A percentile compares a stretch with the other conserved stretches of the same genome.
Conservation (phyloP, 1,139 yeast species). For the Protomyces lactucae-debilis region DNA sequence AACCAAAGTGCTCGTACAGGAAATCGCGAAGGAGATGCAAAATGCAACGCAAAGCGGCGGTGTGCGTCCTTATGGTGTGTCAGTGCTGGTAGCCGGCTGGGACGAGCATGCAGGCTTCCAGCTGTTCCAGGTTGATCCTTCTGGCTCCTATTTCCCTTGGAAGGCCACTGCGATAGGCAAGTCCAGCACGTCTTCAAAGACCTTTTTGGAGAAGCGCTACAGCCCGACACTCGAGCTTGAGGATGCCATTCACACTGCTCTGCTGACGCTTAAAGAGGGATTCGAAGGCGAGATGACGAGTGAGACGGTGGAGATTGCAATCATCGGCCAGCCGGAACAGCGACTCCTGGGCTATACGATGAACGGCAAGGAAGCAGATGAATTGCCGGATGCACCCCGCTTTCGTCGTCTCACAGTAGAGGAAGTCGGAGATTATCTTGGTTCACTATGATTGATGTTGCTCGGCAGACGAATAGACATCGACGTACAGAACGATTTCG, state of each 20-base stretch:
- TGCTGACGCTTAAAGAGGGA: constrained; percentile 88
- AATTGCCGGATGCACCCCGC: constrained; percentile 73
- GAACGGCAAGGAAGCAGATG: constrained; percentile 51
- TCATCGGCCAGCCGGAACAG: constrained; percentile 43
- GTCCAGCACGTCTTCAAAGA: constrained; percentile 89
- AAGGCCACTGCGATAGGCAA: constrained; percentile 98
- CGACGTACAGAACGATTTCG: no score
- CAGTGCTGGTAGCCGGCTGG: constrained; percentile 87
- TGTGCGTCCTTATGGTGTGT: constrained; percentile 96
- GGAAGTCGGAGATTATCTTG: constrained; percentile 87
- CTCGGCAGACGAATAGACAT: no score
- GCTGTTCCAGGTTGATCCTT: constrained; percentile 94
- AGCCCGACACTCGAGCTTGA: constrained; percentile 92
- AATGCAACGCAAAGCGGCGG: constrained; percentile 98
- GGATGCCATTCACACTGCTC: constrained; percentile 96
- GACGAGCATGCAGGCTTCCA: constrained; percentile 63
- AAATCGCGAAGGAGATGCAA: constrained; percentile 93
- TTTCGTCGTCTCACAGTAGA: constrained; percentile 77
- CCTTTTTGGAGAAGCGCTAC: constrained; percentile 97
- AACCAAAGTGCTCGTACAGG: constrained; percentile 87
- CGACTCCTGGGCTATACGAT: constrained; percentile 14
- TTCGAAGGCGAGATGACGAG: constrained; percentile 98
- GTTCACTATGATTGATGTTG: constrained; percentile 1
- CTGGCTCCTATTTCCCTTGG: constrained; percentile 99
- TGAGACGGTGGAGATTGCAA: constrained; percentile 87